Percentiles rank a stretch among this genome's conserved stretches.
Conservation (phyloP, 345 rosid genomes). For the Lagerstroemia speciosa region DNA sequence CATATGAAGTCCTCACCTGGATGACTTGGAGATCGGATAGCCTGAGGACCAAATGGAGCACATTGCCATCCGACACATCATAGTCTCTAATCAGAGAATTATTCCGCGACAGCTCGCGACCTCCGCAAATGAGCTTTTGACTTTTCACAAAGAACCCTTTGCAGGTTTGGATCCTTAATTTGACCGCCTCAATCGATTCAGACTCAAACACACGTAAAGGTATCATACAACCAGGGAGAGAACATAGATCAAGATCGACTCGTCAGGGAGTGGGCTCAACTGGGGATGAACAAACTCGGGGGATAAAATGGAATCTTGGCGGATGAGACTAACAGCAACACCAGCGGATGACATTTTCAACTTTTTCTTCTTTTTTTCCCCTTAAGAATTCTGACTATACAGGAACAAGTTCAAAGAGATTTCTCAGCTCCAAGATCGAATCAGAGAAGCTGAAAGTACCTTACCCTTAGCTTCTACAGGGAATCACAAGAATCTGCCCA, state of each 20-base stretch:
- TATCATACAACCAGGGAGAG: slow-evolving; percentile 24
- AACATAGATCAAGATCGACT: slow-evolving; percentile 46
- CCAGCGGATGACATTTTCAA: slow-evolving; percentile 55
- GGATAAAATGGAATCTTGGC: slow-evolving; percentile 18
- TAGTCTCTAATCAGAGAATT: slow-evolving; percentile 60
- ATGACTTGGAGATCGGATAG: slow-evolving; percentile 63
- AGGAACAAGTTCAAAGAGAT: neutral
- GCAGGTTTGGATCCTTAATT: slow-evolving; percentile 54
- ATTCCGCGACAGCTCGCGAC: slow-evolving; percentile 58
- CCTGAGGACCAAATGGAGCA: slow-evolving; percentile 68
- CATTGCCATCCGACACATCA: slow-evolving; percentile 59
- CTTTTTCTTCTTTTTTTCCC: slow-evolving; percentile 1
- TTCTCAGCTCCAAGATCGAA: slow-evolving; percentile 3
- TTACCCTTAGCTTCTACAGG: neutral
- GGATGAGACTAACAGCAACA: slow-evolving; percentile 34
- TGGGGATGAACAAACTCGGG: slow-evolving; percentile 15
- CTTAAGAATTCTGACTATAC: neutral
- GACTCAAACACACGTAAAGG: slow-evolving; percentile 55
- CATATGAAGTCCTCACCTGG: slow-evolving; percentile 42
- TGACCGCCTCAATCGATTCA: slow-evolving; percentile 62
- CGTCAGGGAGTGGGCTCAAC: slow-evolving; percentile 19
- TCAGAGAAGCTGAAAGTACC: neutral
- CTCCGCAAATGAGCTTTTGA: slow-evolving; percentile 67
- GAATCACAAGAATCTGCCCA: neutral
- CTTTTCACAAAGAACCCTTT: slow-evolving; percentile 63